These are phyloP conservation scores for Calocybe gangraenosa DNA, from an alignment of 768 basidiomycete species.

Conservation along the genomic window DNA sequence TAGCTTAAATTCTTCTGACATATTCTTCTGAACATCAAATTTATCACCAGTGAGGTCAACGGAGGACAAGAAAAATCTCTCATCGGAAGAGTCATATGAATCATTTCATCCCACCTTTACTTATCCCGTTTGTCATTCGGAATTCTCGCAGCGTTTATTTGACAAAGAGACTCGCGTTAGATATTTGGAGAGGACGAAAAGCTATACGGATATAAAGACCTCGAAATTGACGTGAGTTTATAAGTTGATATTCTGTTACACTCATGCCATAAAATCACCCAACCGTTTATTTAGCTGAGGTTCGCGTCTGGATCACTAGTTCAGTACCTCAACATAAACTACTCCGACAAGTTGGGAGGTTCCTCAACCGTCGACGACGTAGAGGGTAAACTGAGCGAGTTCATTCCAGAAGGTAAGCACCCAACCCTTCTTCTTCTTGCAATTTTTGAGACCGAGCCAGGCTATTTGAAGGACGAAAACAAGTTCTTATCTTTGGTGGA, in stretches of 20 bases:
- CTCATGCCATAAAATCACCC: not conserved
- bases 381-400: constrained; percentile 68
- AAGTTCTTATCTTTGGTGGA: constrained; percentile 70
- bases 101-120: constrained; percentile 87
- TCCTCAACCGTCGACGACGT: constrained; percentile 82
- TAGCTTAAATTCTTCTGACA: constrained; percentile 2
- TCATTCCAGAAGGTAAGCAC: constrained; percentile 69
- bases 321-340: constrained; percentile 68
- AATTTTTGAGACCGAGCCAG: constrained; percentile 29
- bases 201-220: constrained; percentile 88
- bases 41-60: constrained; percentile 72
- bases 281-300: constrained; percentile 49
- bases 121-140: constrained; percentile 68
- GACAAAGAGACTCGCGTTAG: too few relatives aligned
- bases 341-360: constrained; percentile 60
- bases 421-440: not conserved
- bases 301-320: constrained; percentile 86
- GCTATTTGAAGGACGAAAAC: constrained; percentile 64
- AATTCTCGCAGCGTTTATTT: not conserved
- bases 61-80: constrained; percentile 56
- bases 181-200: constrained; percentile 97
- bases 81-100: constrained; percentile 54
- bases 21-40: not conserved
- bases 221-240: constrained; percentile 72
- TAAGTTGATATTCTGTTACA: not conserved